Base-by-base conservation (phyloP, 306 rosid genomes). In the Quercus bicolor region DNA sequence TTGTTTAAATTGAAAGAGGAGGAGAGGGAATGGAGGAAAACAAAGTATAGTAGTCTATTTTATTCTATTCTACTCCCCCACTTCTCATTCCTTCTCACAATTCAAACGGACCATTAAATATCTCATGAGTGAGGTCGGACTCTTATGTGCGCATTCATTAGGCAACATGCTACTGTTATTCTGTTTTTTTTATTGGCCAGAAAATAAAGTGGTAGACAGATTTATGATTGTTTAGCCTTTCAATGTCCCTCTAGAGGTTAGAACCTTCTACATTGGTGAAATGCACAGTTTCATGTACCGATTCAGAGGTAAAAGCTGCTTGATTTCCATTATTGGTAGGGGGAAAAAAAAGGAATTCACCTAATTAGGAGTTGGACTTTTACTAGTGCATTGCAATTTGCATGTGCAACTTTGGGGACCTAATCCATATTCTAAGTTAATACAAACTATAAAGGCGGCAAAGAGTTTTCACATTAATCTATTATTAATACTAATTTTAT, bases 51-150 rank as follows among this genome's bases (percentile, higher is more conserved):
- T 37, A 37, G 10, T 37, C 0, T 37, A 37, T 37, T 37, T 0
- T 37, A 37, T 37, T 37, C 0, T 7, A 37, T 37, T 37, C 0
- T 6, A 0, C 0, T 7, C 0, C 0, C 10, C 0, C 0, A 6
- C 11, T 40, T 0, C 1, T 2, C 0, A 0, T 40, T 40, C 0
- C 0, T 8, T 0, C 3, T 40, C 11, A 40, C 11, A 8, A 40
- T 40, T 40, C 0, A 8, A 40, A 40, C 11, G 2, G 11, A 40
- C 11, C 1, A 40, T 40, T 8, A 40, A 40, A 40, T 40, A 37
- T 0, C 10, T 8, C 11, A 0, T 7, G 11, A 37, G 11, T 7
- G 1, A 7, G 45, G 11, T 37, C 45, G 2, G 45, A 37, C 11
- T 37, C 45, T 0, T 0, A 37, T 3, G 2, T 1, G 2, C 6